Evolutionary conservation across 257 asterid species (phyloP), one percentile per base, ranked within the genome.

Genomic region (Craterostigma plantagineum): DNA sequence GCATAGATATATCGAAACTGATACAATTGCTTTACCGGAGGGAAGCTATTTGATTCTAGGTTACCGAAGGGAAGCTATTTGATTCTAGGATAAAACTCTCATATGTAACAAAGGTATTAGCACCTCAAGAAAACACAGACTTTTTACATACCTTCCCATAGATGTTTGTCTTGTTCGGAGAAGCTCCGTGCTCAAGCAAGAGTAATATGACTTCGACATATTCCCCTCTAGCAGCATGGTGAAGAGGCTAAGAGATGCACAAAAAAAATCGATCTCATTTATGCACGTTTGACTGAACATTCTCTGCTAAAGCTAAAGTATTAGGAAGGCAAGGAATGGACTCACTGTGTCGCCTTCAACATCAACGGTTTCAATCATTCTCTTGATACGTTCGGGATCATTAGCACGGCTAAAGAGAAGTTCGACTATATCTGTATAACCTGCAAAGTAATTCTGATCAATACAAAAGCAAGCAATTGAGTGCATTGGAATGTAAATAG

Each of bases 161-260:
- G 9, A 57, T 11, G 62, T 84, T 84, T 47, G 62, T 55, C 49
- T 0, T 53, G 30, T 61, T 57, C 23, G 75, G 92, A 53, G 77
- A 77, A 42, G 96, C 79, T 38, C 94, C 94, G 46, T 50, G 43
- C 18, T 71, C 54, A 35, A 81, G 71, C 70, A 81, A 59, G 67
- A 85, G 57, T 46, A 76, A 63, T 13, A 85, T 45, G 34, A 66
- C 67, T 60, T 65, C 50, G 39, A 46, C 64, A 14, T 73, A 72
- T 63, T 85, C 94, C 4, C 96, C 94, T 65, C 96, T 73, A 34
- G 87, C 92, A 57, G 96, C 96, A 75, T 81, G 87, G 63, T 81
- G 96, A 42, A 85, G 94, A 56, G 96, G 94, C 96, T 85, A 62
- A 40, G 17, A 55, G 15, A 51, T 33, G 36, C 35, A 40, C 14